These are phyloP conservation scores for Aspergillus intermedius DNA, from an alignment of 2,329 filamentous ascomycete species.

Conservation along the genomic window DNA sequence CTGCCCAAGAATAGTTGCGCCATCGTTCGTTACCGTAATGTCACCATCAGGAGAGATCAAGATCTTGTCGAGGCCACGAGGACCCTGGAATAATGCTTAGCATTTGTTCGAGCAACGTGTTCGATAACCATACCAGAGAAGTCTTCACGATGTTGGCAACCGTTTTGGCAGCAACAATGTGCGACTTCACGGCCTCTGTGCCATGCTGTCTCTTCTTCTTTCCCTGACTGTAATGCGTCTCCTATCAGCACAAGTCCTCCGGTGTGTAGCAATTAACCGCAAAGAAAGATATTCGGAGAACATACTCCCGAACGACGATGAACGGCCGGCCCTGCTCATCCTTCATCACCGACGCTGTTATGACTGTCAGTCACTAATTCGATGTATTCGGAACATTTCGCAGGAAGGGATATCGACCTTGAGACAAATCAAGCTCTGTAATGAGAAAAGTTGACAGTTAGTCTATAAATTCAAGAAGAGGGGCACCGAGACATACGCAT, in stretches of 20 bases:
- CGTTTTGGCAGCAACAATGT: constrained; percentile 93
- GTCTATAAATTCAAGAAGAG: constrained; percentile 22
- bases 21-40: constrained; percentile 98
- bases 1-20: constrained; percentile 88
- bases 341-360: constrained; percentile 69
- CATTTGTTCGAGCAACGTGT: neutral
- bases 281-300: constrained; percentile 20
- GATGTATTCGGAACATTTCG: constrained; percentile 7
- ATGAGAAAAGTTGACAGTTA: constrained; percentile 16
- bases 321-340: constrained; percentile 97
- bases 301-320: constrained; percentile 95
- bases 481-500: constrained; percentile 41
- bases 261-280: neutral
- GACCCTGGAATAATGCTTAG: constrained; percentile 50
- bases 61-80: constrained; percentile 96
- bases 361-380: constrained; percentile 13
- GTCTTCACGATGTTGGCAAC: constrained; percentile 97
- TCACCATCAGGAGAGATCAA: constrained; percentile 97
- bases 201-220: constrained; percentile 97
- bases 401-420: constrained; percentile 30
- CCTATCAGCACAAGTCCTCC: constrained; percentile 19
- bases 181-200: constrained; percentile 94
- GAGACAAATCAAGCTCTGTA: constrained; percentile 44
- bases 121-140: constrained; percentile 58
- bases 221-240: constrained; percentile 61